A percentile compares a stretch with the other conserved stretches of the same genome.
phyloP scores from a whole-genome alignment of 176 grass and related monocot genomes.

The Eleusine indica region DNA sequence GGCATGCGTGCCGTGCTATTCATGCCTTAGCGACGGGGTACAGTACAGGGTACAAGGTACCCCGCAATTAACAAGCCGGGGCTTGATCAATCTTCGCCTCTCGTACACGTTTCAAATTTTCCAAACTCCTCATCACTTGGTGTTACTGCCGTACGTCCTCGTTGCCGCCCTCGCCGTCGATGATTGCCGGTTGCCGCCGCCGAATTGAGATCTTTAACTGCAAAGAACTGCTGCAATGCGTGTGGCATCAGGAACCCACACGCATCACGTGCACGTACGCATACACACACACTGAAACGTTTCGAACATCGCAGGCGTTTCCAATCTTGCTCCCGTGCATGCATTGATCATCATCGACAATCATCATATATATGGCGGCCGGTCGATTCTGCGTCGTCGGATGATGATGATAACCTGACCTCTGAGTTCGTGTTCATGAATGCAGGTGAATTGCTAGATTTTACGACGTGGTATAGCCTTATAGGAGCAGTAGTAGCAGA shows the following conservation, averaged over 20 bases:
- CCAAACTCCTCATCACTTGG: not conserved
- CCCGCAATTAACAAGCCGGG: not conserved
- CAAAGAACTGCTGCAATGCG: not conserved
- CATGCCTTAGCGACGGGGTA: not conserved
- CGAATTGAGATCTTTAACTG: not conserved
- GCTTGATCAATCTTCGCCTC: not conserved
- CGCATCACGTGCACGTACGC: not conserved
- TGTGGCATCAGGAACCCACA: not conserved
- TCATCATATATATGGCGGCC: not conserved
- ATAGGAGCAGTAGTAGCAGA: too few relatives aligned
- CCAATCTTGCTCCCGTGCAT: not conserved
- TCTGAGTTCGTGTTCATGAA: not conserved
- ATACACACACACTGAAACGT: not conserved
- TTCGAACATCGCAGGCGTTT: not conserved
- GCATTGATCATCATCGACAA: not conserved
- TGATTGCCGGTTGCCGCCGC: not conserved
- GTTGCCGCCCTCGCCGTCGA: not conserved
- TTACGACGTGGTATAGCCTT: not conserved
- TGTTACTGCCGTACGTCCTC: not conserved
- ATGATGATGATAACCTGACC: not conserved
- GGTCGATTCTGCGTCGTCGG: not conserved
- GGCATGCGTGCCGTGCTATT: not conserved
- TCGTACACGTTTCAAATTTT: not conserved
- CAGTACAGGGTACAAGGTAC: slow-evolving; percentile 14
- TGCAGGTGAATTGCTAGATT: not conserved